Base-by-base conservation (phyloP, 2,329 filamentous ascomycete genomes). In the Xylaria sp. region DNA sequence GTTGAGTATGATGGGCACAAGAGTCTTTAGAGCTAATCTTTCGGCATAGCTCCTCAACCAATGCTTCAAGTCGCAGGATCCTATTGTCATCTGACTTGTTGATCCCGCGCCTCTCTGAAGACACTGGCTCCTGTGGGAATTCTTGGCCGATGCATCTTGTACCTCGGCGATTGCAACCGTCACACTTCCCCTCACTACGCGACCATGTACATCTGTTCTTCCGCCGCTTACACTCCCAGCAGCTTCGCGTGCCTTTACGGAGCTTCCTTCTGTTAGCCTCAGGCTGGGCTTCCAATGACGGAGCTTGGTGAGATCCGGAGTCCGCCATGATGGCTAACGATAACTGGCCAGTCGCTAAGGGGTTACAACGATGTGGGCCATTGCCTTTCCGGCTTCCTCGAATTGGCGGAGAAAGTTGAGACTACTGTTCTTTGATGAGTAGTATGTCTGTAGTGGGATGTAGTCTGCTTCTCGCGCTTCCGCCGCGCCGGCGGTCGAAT, bases 201-300 rank as follows among this genome's bases (percentile, higher is more conserved):
- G 68, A 65, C 70, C 65, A 70, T n/a, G 64, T 72, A 28, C 70
- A 72, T 15, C 25, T 70, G 20, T 63, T 63, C 57, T 72, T 72
- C 57, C 70, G 70, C 44, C 70, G 63, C n/a, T 72, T 72, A 12
- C 70, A 72, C 37, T 70, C 70, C 70, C 70, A 72, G 55, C 67
- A 72, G 60, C 70, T 72, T 34, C 68, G 60, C 2, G 70, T 72
- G 32, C 70, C 67, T 34, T 72, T 72, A 10, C 68, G 70, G 48
- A 72, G 34, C 28, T 65, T 67, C n/a, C 70, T 62, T 52, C 59
- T 68, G 18, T 61, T 66, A 15, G 28, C 55, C 7, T 44, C 60
- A 25, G 59, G 28, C 34, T 54, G 41, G n/a, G 48, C 48, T 46
- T 54, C 18, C 37, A 28, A 48, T 37, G 65, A 58, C 25, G 46